Evolutionary conservation across 345 rosid species (phyloP).

Genomic region (Pugionium cornutum): DNA sequence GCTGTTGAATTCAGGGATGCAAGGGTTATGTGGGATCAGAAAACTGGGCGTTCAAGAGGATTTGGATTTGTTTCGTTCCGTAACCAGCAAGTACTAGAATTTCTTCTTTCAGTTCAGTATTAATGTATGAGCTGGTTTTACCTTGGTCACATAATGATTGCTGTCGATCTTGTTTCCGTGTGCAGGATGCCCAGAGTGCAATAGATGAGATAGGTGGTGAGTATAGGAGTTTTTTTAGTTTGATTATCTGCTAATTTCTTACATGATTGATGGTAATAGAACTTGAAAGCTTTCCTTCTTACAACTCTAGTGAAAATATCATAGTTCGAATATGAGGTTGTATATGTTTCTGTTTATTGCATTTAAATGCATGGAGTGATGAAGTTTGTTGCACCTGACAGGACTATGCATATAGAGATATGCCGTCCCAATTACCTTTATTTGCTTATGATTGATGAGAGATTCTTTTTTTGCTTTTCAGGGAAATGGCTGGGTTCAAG

Average conservation of each 20-base stretch:
- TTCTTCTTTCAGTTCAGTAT: constrained; percentile 20
- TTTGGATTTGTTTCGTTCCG: constrained; percentile 92
- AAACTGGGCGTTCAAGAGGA: constrained; percentile 46
- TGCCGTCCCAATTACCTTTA: neutral
- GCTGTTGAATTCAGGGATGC: constrained; percentile 54
- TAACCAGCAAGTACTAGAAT: constrained; percentile 55
- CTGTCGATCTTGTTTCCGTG: constrained; percentile 17
- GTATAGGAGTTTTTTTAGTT: constrained; percentile 34
- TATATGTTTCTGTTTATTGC: constrained; percentile 42
- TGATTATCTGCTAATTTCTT: constrained; percentile 41
- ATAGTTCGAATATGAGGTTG: constrained; percentile 12
- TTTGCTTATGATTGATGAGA: constrained; percentile 11
- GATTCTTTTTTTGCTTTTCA: constrained; percentile 48
- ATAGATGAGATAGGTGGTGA: constrained; percentile 79
- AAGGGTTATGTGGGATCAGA: constrained; percentile 57
- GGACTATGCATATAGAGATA: neutral
- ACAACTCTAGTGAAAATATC: constrained; percentile 6
- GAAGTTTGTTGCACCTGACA: neutral
- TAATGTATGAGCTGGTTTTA: neutral
- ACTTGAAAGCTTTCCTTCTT: constrained; percentile 12
- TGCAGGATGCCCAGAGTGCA: constrained; percentile 87
- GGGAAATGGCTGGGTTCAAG: constrained; percentile 96
- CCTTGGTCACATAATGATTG: constrained; percentile 13
- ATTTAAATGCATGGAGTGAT: constrained; percentile 1
- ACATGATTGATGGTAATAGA: constrained; percentile 1